Evolutionary conservation across 208 protist species (phyloP).

Genomic region (Naegleria lovaniensis): DNA sequence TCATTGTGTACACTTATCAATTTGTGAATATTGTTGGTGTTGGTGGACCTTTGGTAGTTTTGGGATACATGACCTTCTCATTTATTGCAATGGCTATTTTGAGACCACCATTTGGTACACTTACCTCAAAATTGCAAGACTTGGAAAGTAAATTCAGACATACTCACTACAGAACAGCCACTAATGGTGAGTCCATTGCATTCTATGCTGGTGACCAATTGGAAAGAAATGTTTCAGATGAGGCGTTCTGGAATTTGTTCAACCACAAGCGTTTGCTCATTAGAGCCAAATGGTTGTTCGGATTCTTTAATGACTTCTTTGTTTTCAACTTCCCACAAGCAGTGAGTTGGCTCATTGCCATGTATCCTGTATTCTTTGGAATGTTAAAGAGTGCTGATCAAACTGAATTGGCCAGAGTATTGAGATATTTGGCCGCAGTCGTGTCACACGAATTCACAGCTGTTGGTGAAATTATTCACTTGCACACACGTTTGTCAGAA

Average conservation of each 20-base stretch:
- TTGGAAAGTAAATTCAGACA: constrained; percentile 37
- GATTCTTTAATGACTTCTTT: constrained; percentile 39
- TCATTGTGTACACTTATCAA: constrained; percentile 40
- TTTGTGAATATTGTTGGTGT: constrained; percentile 28
- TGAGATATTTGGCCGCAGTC: constrained; percentile 25
- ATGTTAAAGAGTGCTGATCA: background rate
- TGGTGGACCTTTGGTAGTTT: constrained; percentile 4
- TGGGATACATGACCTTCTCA: constrained; percentile 5
- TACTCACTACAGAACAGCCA: constrained; percentile 36
- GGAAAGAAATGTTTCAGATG: constrained; percentile 25
- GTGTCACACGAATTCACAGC: constrained; percentile 25
- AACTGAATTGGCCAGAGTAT: constrained; percentile 2
- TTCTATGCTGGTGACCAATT: constrained; percentile 39
- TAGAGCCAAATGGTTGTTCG: constrained; percentile 19
- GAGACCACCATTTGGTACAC: constrained; percentile 31
- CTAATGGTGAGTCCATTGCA: constrained; percentile 38
- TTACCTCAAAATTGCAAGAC: constrained; percentile 25
- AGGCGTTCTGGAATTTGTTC: constrained; percentile 20
- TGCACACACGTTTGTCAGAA: constrained; percentile 18
- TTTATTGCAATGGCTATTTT: constrained; percentile 5
- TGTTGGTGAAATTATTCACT: constrained; percentile 23
- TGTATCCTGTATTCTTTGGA: constrained; percentile 30
- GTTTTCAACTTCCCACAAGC: constrained; percentile 21
- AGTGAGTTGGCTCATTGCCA: constrained; percentile 9
- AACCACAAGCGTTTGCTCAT: constrained; percentile 27